These are phyloP conservation scores for Didymella lethalis DNA, from an alignment of 2,329 filamentous ascomycete genomes.

Conservation along the genomic window DNA sequence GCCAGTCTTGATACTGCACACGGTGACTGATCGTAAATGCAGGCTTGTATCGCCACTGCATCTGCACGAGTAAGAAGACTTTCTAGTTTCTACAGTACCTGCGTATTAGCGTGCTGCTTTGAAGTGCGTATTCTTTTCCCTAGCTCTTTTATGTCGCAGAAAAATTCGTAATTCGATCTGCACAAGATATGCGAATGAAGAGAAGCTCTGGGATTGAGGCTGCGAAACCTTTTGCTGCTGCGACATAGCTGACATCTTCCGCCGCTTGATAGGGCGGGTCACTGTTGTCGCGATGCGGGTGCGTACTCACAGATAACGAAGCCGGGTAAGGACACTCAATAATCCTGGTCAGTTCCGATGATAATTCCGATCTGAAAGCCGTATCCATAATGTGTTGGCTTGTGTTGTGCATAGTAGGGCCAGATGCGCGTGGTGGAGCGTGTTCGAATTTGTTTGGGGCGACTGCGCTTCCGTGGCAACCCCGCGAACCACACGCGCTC, in stretches of 20 bases:
- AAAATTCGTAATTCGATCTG: neutral
- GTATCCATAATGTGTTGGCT: constrained; percentile 28
- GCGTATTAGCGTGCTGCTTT: constrained; percentile 35
- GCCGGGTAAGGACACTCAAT: constrained; percentile 60
- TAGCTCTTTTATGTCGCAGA: neutral
- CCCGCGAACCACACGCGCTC: constrained; percentile 15
- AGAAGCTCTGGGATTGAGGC: too few relatives aligned
- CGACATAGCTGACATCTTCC: neutral
- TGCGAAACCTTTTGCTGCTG: neutral
- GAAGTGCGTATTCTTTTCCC: constrained; percentile 20
- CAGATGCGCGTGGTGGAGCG: constrained; percentile 22
- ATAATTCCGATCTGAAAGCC: constrained; percentile 36
- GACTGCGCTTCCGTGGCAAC: constrained; percentile 30
- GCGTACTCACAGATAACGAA: constrained; percentile 56
- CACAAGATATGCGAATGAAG: neutral
- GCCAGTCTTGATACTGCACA: constrained; percentile 59
- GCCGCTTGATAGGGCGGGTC: neutral
- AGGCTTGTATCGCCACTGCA: constrained; percentile 51
- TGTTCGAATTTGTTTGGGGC: constrained; percentile 27
- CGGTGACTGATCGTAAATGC: constrained; percentile 56
- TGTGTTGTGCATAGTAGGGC: constrained; percentile 13
- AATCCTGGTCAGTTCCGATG: constrained; percentile 57
- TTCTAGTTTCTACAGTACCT: constrained; percentile 45
- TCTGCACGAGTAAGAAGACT: constrained; percentile 46
- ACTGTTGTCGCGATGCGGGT: constrained; percentile 16